Conservation (phyloP, 192 early-diverging fungal species). For the Funneliformis geosporum region DNA sequence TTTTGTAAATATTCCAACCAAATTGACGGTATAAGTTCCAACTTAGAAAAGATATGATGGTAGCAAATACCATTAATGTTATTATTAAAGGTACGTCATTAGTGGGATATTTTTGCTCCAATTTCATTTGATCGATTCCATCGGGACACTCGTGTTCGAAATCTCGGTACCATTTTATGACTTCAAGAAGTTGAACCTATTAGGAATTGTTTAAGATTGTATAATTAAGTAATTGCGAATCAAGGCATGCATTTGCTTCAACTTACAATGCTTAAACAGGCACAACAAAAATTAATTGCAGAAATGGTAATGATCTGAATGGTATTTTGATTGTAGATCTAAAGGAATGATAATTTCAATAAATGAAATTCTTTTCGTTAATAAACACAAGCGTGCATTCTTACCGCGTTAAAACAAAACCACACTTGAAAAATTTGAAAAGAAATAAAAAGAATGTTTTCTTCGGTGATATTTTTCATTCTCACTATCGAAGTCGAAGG, state of each 20-base stretch:
- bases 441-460: constrained; percentile 19
- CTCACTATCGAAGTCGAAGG: neutral
- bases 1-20: constrained; percentile 64
- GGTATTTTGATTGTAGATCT: constrained; percentile 30
- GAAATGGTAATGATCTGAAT: neutral
- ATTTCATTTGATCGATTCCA: too few relatives aligned
- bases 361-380: neutral
- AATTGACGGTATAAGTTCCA: constrained; percentile 56
- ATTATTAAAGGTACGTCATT: constrained; percentile 57
- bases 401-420: constrained; percentile 23
- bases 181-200: neutral
- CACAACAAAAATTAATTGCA: neutral
- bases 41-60: constrained; percentile 51
- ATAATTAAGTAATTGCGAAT: neutral
- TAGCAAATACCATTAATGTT: constrained; percentile 52
- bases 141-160: neutral
- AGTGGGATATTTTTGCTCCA: neutral
- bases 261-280: constrained; percentile 6
- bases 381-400: neutral
- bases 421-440: constrained; percentile 22
- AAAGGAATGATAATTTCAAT: neutral
- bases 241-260: neutral
- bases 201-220: neutral
- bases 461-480: constrained; percentile 13
- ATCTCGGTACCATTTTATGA: neutral